These are phyloP conservation scores for Dalechampia spathulata DNA, from an alignment of 441 rosid species.

Conservation along the genomic window DNA sequence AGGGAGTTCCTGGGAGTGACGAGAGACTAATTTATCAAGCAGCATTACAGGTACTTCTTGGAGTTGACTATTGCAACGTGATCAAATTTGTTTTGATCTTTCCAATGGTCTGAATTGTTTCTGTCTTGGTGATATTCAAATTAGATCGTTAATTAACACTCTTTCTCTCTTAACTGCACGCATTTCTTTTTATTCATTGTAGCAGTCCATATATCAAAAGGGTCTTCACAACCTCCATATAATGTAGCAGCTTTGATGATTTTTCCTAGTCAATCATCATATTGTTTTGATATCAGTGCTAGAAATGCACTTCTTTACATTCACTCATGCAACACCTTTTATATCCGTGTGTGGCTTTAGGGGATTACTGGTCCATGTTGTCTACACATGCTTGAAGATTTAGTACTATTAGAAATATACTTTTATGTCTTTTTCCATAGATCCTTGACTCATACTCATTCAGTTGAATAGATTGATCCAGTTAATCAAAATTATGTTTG, in stretches of 20 bases:
- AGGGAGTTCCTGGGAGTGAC: slow-evolving; percentile 43
- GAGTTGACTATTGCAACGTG: slow-evolving; percentile 3
- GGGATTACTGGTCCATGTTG: background rate
- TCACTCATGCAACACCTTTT: background rate
- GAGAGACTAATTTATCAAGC: slow-evolving; percentile 91
- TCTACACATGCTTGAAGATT: too few species aligned
- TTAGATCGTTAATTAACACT: background rate
- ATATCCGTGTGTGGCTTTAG: background rate
- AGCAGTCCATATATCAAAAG: too few species aligned
- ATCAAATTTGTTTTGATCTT: too few species aligned
- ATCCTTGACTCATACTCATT: too few species aligned
- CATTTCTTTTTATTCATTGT: too few species aligned
- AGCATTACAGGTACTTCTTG: slow-evolving; percentile 64
- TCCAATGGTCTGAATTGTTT: background rate
- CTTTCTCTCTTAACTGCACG: too few species aligned
- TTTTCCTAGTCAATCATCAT: background rate
- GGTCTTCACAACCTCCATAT: too few species aligned
- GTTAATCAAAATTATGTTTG: too few species aligned
- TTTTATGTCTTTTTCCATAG: too few species aligned
- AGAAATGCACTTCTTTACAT: background rate
- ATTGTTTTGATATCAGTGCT: background rate
- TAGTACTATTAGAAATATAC: too few species aligned
- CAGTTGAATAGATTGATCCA: too few species aligned
- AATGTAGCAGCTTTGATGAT: background rate
- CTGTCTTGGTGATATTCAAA: background rate